phyloP scores from a whole-genome alignment of 2,329 filamentous ascomycete species.

The Berkeleyomyces basicola region DNA sequence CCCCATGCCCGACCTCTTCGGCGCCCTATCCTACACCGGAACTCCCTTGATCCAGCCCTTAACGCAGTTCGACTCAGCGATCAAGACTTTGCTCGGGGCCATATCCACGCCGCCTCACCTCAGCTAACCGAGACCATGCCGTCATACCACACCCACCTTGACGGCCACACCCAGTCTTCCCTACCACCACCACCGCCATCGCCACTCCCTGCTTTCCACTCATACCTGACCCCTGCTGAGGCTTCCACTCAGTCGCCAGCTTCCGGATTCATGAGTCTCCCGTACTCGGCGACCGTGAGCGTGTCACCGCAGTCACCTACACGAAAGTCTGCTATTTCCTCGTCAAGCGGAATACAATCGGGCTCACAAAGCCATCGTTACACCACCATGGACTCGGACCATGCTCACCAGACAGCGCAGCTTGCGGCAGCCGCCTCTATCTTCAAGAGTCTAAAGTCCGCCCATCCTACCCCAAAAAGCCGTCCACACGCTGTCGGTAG shows the following conservation, averaged over 20 bases:
- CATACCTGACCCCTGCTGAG: not conserved
- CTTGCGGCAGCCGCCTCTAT: slow-evolving; percentile 10
- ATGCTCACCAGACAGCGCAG: slow-evolving; percentile 4
- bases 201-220: not conserved
- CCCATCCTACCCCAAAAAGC: not conserved
- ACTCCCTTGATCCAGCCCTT: not conserved
- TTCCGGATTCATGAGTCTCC: not conserved
- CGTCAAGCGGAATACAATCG: not conserved
- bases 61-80: not conserved
- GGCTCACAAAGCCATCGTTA: not conserved
- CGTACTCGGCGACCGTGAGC: not conserved
- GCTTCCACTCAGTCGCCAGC: not conserved
- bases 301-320: slow-evolving; percentile 1
- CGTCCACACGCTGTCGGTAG: not conserved
- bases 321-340: not conserved
- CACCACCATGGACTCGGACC: slow-evolving; percentile 7
- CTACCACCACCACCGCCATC: not conserved
- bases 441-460: slow-evolving; percentile 1
- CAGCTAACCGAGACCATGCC: not conserved
- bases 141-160: not conserved
- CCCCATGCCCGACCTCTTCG: not conserved
- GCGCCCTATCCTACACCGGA: not conserved
- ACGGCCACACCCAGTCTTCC: not conserved
- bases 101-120: not conserved
- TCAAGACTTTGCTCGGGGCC: not conserved